These are phyloP conservation scores for Silene conica DNA, from an alignment of 148 eudicot genomes.

Conservation along the genomic window DNA sequence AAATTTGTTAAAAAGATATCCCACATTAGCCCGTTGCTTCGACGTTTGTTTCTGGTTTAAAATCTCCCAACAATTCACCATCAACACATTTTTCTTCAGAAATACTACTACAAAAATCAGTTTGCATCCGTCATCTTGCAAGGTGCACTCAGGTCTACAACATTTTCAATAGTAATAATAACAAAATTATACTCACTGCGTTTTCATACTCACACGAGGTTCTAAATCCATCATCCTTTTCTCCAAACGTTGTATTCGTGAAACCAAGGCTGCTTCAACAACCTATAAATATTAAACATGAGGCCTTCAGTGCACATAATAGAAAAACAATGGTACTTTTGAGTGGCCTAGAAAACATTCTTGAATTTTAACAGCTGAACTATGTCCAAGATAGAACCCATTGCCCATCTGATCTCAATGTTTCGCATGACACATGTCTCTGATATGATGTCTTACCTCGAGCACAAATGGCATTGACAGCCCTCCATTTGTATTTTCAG, in stretches of 20 bases:
- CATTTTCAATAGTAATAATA: background rate
- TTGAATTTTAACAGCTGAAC: background rate
- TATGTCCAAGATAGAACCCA: background rate
- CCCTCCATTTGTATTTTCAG: conserved; percentile 63
- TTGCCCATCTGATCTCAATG: background rate
- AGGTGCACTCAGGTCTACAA: background rate
- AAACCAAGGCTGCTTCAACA: conserved; percentile 95
- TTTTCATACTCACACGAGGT: conserved; percentile 93
- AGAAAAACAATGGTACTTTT: background rate
- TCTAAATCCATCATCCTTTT: conserved; percentile 79
- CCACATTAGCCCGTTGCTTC: conserved; percentile 6
- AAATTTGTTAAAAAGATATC: conserved; percentile 14
- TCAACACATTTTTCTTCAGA: background rate
- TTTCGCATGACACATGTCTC: background rate
- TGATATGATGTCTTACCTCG: conserved; percentile 47
- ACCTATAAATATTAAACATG: conserved; percentile 39
- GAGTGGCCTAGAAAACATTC: background rate
- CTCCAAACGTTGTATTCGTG: conserved; percentile 86
- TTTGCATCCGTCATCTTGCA: conserved; percentile 4
- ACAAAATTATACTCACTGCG: conserved; percentile 50
- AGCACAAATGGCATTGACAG: conserved; percentile 83
- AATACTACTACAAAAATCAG: conserved; percentile 2
- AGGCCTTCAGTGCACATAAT: conserved; percentile 2
- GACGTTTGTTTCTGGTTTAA: background rate
- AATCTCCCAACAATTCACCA: background rate